Evolutionary conservation across 2,329 filamentous ascomycete genomes (phyloP).

Genomic region (Clarireedia monteithiana): DNA sequence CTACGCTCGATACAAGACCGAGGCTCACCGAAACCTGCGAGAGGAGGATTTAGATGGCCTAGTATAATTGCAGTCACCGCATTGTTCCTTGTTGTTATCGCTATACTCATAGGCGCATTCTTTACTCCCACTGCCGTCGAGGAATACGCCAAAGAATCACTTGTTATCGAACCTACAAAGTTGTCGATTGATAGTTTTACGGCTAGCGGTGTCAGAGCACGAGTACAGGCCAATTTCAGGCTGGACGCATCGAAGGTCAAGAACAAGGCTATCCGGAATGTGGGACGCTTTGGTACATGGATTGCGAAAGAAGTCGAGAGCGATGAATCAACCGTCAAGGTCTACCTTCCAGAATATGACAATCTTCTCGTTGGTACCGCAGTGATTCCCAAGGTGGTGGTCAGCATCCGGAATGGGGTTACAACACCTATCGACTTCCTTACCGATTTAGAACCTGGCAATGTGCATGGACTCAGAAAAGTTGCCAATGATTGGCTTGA

Average conservation of each 20-base stretch:
- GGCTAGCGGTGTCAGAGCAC: slow-evolving; percentile 64
- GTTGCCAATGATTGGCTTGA: slow-evolving; percentile 86
- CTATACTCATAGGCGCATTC: slow-evolving; percentile 72
- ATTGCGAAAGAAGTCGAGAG: slow-evolving; percentile 70
- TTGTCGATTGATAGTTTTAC: slow-evolving; percentile 84
- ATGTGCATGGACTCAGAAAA: slow-evolving; percentile 66
- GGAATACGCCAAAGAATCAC: slow-evolving; percentile 77
- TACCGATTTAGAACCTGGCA: slow-evolving; percentile 66
- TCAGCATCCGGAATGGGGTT: slow-evolving; percentile 72
- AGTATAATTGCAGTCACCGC: slow-evolving; percentile 65
- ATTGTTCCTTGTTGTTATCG: slow-evolving; percentile 53
- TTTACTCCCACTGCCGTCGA: slow-evolving; percentile 73
- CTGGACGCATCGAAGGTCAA: slow-evolving; percentile 72
- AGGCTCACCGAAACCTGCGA: slow-evolving; percentile 26
- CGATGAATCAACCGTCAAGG: slow-evolving; percentile 61
- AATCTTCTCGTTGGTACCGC: slow-evolving; percentile 72
- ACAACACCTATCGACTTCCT: slow-evolving; percentile 73
- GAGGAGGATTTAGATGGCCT: slow-evolving; percentile 56
- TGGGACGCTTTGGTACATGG: slow-evolving; percentile 75
- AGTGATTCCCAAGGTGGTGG: slow-evolving; percentile 62
- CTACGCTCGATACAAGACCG: slow-evolving; percentile 29
- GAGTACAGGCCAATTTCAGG: slow-evolving; percentile 73
- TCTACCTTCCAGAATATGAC: slow-evolving; percentile 78
- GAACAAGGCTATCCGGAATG: slow-evolving; percentile 60
- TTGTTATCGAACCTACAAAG: slow-evolving; percentile 73